phyloP scores from a whole-genome alignment of 345 rosid genomes.

The Hypericum perforatum region DNA sequence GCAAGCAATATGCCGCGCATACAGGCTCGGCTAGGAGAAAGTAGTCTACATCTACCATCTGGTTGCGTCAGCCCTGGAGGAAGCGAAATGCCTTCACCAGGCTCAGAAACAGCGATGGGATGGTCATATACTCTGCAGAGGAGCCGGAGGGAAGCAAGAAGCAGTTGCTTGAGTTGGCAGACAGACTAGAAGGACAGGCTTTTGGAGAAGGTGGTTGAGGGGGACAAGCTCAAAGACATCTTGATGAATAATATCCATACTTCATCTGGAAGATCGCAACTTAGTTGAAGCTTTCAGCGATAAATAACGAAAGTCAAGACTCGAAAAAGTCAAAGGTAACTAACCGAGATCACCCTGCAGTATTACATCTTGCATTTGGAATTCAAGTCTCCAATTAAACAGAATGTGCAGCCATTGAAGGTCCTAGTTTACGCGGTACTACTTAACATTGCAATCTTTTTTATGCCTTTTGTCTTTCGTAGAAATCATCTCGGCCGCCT shows the following conservation, averaged over 20 bases:
- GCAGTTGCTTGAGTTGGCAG: background rate
- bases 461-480: no score
- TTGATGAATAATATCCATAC: conserved; percentile 21
- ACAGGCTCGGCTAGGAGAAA: conserved; percentile 57
- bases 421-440: no score
- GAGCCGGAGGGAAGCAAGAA: background rate
- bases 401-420: no score
- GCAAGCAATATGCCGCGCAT: conserved; percentile 80
- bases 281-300: conserved; percentile 22
- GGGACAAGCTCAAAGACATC: conserved; percentile 13
- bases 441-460: no score
- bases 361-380: no score
- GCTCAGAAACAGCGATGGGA: conserved; percentile 33
- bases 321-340: no score
- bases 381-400: no score
- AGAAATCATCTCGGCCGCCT: no score
- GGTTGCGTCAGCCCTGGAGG: conserved; percentile 43
- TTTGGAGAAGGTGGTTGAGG: conserved; percentile 24
- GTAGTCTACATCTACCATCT: conserved; percentile 62
- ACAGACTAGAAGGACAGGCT: conserved; percentile 16
- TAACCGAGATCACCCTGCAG: no score
- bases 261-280: conserved; percentile 20
- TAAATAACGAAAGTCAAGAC: no score
- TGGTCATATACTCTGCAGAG: conserved; percentile 34
- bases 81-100: conserved; percentile 38